phyloP scores from a whole-genome alignment of 352 stramenopile genomes.

The Phytophthora uliginosa region DNA sequence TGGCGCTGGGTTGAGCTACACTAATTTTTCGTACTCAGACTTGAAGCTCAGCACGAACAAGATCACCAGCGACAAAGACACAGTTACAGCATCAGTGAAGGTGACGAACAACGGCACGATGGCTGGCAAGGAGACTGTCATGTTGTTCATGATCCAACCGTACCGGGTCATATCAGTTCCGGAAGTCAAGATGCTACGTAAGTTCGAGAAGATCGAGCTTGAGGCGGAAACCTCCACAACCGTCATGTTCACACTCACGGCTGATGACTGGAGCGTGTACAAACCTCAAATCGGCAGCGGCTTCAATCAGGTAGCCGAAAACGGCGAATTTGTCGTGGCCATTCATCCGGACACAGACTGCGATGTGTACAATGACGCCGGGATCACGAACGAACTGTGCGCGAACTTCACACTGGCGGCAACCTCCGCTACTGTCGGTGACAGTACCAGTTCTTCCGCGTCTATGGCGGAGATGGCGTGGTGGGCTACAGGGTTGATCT shows the following conservation, averaged over 20 bases:
- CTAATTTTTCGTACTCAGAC: constrained; percentile 62
- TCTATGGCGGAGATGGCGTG: constrained; percentile 6
- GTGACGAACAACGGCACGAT: constrained; percentile 72
- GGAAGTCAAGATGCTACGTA: constrained; percentile 84
- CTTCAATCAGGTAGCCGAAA: constrained; percentile 66
- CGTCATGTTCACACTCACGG: constrained; percentile 51
- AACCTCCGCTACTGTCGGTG: constrained; percentile 12
- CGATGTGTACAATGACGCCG: constrained; percentile 54
- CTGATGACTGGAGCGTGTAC: constrained; percentile 67
- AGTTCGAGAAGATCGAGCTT: constrained; percentile 81
- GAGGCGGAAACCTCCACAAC: constrained; percentile 34
- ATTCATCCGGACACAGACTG: constrained; percentile 77
- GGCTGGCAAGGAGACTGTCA: constrained; percentile 76
- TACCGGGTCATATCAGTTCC: constrained; percentile 68
- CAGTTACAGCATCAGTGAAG: constrained; percentile 52
- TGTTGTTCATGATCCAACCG: constrained; percentile 81
- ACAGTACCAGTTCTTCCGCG: constrained; percentile 19
- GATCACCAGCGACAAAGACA: constrained; percentile 23
- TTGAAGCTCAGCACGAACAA: constrained; percentile 50
- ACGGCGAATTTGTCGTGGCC: constrained; percentile 72
- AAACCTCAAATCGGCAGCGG: constrained; percentile 64
- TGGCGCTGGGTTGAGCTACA: constrained; percentile 74
- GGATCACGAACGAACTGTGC: constrained; percentile 46
- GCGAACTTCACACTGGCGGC: constrained; percentile 49
- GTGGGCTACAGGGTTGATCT: constrained; percentile 19